Conservation (phyloP, 768 basidiomycete genomes). For the Termitomyces sp. region DNA sequence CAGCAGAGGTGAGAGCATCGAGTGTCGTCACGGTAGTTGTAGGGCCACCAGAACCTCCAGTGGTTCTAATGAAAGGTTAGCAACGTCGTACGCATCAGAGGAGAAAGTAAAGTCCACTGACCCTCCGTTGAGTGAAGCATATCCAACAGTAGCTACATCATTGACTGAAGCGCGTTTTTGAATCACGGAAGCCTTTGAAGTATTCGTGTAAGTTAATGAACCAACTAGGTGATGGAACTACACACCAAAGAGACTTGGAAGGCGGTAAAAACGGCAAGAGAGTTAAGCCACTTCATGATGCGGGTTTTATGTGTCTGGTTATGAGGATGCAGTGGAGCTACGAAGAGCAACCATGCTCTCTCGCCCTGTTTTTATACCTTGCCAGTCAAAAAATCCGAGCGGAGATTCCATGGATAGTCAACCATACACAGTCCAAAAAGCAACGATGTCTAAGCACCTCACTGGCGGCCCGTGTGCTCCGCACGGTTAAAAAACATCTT, state of each 20-base stretch:
- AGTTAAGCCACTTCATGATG: conserved; percentile 18
- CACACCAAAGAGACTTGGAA: conserved; percentile 15
- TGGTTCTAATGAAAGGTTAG: conserved; percentile 24
- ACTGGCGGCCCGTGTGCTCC: conserved; percentile 9
- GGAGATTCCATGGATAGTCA: conserved; percentile 1
- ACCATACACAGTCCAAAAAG: not conserved
- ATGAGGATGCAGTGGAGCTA: not conserved
- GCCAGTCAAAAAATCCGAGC: not conserved
- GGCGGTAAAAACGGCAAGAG: conserved; percentile 14
- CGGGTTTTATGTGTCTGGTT: not conserved
- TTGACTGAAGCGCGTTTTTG: conserved; percentile 29
- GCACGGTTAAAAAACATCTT: not conserved
- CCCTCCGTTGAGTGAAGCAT: conserved; percentile 33
- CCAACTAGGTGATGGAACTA: not conserved
- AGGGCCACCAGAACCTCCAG: conserved; percentile 37
- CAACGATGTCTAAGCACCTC: not conserved
- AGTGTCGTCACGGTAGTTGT: conserved; percentile 38
- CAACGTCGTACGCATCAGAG: not conserved
- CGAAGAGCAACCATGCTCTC: not conserved
- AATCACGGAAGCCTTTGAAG: conserved; percentile 13
- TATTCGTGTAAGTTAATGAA: not conserved
- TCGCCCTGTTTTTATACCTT: not conserved
- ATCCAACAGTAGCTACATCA: conserved; percentile 34
- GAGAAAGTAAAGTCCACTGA: conserved; percentile 8
- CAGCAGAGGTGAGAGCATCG: conserved; percentile 33